Base-by-base conservation (phyloP, 805 yeast genomes). In the Myxozyma monticola region DNA sequence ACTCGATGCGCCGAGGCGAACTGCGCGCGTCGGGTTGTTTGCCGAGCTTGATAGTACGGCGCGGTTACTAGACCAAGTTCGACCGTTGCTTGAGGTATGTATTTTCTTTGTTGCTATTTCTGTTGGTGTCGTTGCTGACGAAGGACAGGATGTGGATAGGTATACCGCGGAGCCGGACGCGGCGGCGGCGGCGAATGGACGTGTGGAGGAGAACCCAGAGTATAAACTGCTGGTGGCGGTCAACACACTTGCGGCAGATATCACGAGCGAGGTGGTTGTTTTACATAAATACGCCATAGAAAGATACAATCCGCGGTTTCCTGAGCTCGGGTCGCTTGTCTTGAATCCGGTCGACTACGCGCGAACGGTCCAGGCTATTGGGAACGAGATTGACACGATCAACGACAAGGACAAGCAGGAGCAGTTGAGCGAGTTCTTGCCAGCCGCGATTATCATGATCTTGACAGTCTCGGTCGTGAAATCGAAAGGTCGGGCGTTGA, bases 401-500 rank as follows among this genome's bases (percentile, higher is more conserved):
- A 49, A 62, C 3, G 67, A 68, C 35, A 51, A 62, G 3, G 68
- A 68, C 31, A 47, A 66, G 1, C 61, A 68, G 15, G 49, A 66
- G 0, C 61, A 67, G n/a, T 62, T 81, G 56, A 62, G 71, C 54
- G 28, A 50, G 2, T 68, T 79, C 33, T 59, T 87, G 7, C 68
- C 80, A 2, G 78, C 77, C 48, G 95, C 88, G 41, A 85, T 85
- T 58, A 69, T 82, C 0, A 72, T 89, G 60, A 84, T 87, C 3
- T 67, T 89, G 6, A 78, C 84, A 1, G 86, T 90, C 84, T 78
- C 95, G 0, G 81, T 85, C 21, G 77, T 79, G 30, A 79, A 80
- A 30, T 68, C 74, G 4, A 68, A 69, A 37, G 68, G 71, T 4
- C 51, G 51, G 0, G 56, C 63, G 0, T 57, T 76, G 18, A 44